Evolutionary conservation across 2,329 filamentous ascomycete genomes (phyloP), one percentile per base, ranked within the genome.

Genomic region (Calycina herbarum): DNA sequence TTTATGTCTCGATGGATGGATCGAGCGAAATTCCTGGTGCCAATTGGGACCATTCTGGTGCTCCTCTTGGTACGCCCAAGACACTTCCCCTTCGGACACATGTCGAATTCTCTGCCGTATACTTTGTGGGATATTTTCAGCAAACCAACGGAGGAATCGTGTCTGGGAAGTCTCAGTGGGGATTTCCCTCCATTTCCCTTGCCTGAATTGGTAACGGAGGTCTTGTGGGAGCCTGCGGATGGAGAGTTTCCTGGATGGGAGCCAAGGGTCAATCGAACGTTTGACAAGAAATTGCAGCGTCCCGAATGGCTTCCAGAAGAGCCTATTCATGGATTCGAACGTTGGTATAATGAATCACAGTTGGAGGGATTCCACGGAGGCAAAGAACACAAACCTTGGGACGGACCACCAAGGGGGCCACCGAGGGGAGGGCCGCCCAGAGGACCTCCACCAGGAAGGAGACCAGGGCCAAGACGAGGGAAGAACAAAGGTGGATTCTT

Each of bases 51-150:
- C 27, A 51, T 71, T 64, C 67, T 73, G 1, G 74, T 76, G 15
- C 66, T 79, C 15, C 58, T 77, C 20, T 69, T 76, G 45, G 67
- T 78, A 35, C 73, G 77, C 10, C 77, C 77, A 3, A 64, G 67
- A 42, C 56, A 62, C 17, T 70, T 76, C n/a, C 77, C 78, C 0
- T 79, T 77, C 51, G 72, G 75, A 13, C 78, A 79, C 66, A 73
- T 69, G 68, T 68, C 66, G 10, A 73, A 73, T 15, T 75, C 77
- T 0, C 69, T 79, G 33, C 77, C 78, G 2, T 73, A 77, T 62
- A 76, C 75, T 0, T 56, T 79, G 15, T 71, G 77, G 20, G 74
- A 77, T 20, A 71, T 71, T n/a, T 77, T 73, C 66, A 68, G 64
- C 45, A 59, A 66, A 65, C 45, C 71, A 68, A 57, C 69, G 70